A percentile compares a stretch with the other conserved stretches of the same genome.
Conservation (phyloP, 257 asterid species). For the Striga asiatica region DNA sequence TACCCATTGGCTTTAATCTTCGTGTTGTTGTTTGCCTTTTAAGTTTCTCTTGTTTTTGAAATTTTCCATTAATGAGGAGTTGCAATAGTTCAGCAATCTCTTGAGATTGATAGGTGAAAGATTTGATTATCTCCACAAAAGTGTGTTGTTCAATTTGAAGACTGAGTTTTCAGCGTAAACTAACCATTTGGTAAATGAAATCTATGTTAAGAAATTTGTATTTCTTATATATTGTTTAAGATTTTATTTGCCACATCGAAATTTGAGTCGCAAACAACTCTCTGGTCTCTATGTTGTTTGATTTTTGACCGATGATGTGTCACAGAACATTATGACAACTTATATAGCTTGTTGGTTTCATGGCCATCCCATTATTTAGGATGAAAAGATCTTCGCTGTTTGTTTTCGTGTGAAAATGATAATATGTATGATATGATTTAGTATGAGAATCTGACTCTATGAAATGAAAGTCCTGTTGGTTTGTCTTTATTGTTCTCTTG, state of each 20-base stretch:
- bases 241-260: too few species aligned
- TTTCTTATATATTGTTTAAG: not conserved
- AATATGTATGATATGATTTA: too few species aligned
- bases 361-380: not conserved
- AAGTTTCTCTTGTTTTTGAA: not conserved
- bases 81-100: not conserved
- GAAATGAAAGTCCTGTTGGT: not conserved
- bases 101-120: not conserved
- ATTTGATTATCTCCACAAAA: not conserved
- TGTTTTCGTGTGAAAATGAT: not conserved
- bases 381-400: not conserved
- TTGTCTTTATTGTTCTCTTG: too few species aligned
- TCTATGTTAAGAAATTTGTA: too few species aligned
- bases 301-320: too few species aligned
- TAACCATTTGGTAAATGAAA: too few species aligned
- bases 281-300: too few species aligned
- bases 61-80: not conserved
- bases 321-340: not conserved
- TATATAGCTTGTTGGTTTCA: not conserved
- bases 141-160: not conserved
- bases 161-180: not conserved
- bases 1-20: not conserved
- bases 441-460: not conserved
- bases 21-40: not conserved
- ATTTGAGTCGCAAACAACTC: too few species aligned